Evolutionary conservation across 495 filamentous ascomycete genomes (phyloP).

Genomic region (Cercophora sp.): DNA sequence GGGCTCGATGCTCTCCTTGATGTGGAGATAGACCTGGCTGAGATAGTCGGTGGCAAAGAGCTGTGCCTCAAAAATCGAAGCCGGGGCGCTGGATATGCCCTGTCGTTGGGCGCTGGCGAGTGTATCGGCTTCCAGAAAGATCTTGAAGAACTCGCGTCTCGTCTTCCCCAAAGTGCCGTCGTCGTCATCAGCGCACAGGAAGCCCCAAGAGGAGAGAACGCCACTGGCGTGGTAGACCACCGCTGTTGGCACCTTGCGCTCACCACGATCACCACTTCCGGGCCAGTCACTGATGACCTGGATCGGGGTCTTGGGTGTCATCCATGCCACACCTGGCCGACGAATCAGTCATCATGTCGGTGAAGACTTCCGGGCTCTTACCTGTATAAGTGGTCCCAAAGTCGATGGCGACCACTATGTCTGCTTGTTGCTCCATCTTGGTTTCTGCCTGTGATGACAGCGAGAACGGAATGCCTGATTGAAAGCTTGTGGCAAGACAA

Average conservation of each 20-base stretch:
- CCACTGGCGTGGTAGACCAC: conserved; percentile 47
- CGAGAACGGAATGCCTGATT: neutral
- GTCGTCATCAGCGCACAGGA: conserved; percentile 47
- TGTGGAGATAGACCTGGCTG: conserved; percentile 50
- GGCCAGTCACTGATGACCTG: conserved; percentile 61
- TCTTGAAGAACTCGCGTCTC: conserved; percentile 57
- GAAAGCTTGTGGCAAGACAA: neutral
- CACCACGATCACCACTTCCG: conserved; percentile 45
- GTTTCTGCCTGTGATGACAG: neutral
- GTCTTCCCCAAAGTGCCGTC: conserved; percentile 28
- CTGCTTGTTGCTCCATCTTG: conserved; percentile 19
- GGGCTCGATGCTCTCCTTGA: conserved; percentile 44
- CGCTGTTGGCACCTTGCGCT: conserved; percentile 57
- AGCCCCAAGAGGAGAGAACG: conserved; percentile 52
- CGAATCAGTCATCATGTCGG: neutral
- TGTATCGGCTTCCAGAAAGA: conserved; percentile 47
- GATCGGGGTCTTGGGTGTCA: conserved; percentile 43
- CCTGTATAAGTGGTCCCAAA: conserved; percentile 61
- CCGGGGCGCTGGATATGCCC: conserved; percentile 27
- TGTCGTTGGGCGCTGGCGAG: conserved; percentile 33
- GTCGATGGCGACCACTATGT: conserved; percentile 58
- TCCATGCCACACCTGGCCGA: conserved; percentile 54
- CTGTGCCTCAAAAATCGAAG: conserved; percentile 44
- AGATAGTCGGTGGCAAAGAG: conserved; percentile 55
- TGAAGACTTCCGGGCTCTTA: conserved; percentile 21